Percentiles rank a stretch among this genome's conserved stretches.
phyloP scores from a whole-genome alignment of 2,329 filamentous ascomycete species.

The Cryphonectria naterciae region DNA sequence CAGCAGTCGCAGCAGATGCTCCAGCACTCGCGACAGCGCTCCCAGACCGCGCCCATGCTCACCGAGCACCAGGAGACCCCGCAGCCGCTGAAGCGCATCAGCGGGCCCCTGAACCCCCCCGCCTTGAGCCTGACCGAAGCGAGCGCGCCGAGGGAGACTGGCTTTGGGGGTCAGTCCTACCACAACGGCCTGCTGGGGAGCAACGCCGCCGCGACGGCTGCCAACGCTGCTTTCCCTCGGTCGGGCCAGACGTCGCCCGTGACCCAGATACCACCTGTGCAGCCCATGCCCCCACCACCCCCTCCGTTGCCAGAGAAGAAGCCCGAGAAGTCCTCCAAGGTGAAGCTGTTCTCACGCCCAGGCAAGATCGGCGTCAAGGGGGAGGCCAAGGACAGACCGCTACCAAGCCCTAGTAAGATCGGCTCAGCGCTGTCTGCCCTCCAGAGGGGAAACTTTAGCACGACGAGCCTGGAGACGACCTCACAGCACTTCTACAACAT shows the following conservation, averaged over 20 bases:
- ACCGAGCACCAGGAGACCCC: conserved; percentile 47
- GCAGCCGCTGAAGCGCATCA: conserved; percentile 45
- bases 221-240: conserved; percentile 73
- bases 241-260: conserved; percentile 60
- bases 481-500: conserved; percentile 70
- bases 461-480: conserved; percentile 69
- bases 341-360: conserved; percentile 79
- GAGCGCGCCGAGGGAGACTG: conserved; percentile 62
- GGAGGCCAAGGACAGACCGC: conserved; percentile 66
- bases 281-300: conserved; percentile 43
- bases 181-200: conserved; percentile 65
- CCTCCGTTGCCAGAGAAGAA: conserved; percentile 61
- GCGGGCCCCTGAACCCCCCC: conserved; percentile 62
- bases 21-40: conserved; percentile 66
- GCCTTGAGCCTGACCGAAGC: conserved; percentile 68
- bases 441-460: conserved; percentile 71
- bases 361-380: conserved; percentile 75
- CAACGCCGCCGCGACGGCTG: conserved; percentile 68
- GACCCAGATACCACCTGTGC: conserved; percentile 36
- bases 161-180: conserved; percentile 56
- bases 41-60: conserved; percentile 70
- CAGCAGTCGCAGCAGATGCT: conserved; percentile 51
- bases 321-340: conserved; percentile 71
- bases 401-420: conserved; percentile 75
- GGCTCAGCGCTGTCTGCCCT: conserved; percentile 68